Percentiles rank a stretch among this genome's conserved stretches.
phyloP scores from a whole-genome alignment of 495 filamentous ascomycete genomes.

The Terfezia claveryi region DNA sequence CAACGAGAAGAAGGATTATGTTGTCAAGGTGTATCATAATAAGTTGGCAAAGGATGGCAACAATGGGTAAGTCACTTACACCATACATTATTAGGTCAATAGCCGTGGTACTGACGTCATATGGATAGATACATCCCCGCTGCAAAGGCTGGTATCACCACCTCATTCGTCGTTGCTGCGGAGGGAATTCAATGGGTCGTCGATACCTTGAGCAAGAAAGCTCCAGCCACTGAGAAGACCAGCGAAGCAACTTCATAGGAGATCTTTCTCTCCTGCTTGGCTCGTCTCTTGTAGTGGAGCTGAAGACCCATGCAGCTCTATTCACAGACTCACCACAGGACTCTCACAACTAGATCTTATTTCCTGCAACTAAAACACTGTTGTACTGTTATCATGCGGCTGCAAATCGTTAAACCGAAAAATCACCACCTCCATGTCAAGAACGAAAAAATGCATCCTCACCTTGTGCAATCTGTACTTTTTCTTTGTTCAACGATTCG shows the following conservation, averaged over 20 bases:
- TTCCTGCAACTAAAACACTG: too few species aligned
- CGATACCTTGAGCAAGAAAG: constrained; percentile 31
- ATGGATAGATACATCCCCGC: constrained; percentile 28
- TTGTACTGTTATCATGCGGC: too few species aligned
- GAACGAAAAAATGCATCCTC: too few species aligned
- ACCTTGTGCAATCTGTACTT: too few species aligned
- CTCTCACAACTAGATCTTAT: too few species aligned
- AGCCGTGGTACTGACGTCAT: background rate
- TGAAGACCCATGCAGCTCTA: too few species aligned
- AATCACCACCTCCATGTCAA: too few species aligned
- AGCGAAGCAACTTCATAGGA: background rate
- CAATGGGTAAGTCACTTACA: constrained; percentile 18
- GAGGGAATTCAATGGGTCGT: constrained; percentile 41
- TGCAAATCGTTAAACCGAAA: too few species aligned
- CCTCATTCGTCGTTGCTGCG: constrained; percentile 44
- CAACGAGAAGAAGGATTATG: constrained; percentile 46
- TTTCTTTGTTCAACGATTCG: too few species aligned
- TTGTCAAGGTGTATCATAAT: constrained; percentile 45
- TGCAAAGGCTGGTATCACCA: constrained; percentile 54
- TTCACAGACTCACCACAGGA: too few species aligned
- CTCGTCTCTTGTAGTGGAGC: background rate
- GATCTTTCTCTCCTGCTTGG: background rate
- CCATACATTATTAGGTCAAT: background rate
- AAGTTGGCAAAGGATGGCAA: constrained; percentile 49
- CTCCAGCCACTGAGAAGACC: background rate